Percentiles rank a stretch among this genome's conserved stretches.
phyloP scores from a whole-genome alignment of 257 asterid species.

The Cynanchum wilfordii region DNA sequence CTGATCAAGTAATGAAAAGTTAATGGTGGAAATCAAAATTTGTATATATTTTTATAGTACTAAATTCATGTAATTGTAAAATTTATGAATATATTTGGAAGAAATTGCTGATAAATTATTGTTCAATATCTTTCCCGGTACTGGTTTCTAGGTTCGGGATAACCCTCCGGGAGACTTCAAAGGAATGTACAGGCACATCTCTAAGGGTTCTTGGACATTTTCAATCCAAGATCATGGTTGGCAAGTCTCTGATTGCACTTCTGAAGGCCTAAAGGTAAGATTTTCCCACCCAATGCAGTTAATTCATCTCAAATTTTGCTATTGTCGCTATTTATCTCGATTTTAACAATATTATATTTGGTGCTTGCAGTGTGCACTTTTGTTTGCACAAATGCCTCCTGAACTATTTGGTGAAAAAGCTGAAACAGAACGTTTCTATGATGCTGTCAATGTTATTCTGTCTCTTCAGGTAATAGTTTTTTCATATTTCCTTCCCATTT shows the following conservation, averaged over 20 bases:
- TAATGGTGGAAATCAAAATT: too few relatives aligned
- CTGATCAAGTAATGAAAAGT: too few relatives aligned
- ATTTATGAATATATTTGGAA: too few relatives aligned
- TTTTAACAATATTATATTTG: too few relatives aligned
- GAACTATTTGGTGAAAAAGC: slow-evolving; percentile 35
- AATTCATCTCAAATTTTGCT: too few relatives aligned
- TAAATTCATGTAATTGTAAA: too few relatives aligned
- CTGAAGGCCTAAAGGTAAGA: slow-evolving; percentile 47
- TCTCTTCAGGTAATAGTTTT: slow-evolving; percentile 37
- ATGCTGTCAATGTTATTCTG: slow-evolving; percentile 45
- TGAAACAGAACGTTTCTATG: slow-evolving; percentile 29
- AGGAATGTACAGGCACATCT: slow-evolving; percentile 44
- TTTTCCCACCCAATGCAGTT: too few relatives aligned
- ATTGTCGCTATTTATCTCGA: too few relatives aligned
- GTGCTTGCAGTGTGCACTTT: slow-evolving; percentile 32
- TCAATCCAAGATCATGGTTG: slow-evolving; percentile 56
- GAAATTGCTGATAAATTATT: not conserved
- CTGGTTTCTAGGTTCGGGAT: slow-evolving; percentile 29
- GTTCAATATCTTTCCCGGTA: not conserved
- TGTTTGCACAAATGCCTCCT: slow-evolving; percentile 31
- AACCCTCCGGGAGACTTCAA: slow-evolving; percentile 37
- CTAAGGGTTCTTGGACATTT: slow-evolving; percentile 57
- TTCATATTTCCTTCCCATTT: not conserved
- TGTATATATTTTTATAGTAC: too few relatives aligned
- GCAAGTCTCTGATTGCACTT: slow-evolving; percentile 58